Evolutionary conservation across 1,284 basidiomycete genomes (phyloP).

Genomic region (Trichosporon coremiiforme): DNA sequence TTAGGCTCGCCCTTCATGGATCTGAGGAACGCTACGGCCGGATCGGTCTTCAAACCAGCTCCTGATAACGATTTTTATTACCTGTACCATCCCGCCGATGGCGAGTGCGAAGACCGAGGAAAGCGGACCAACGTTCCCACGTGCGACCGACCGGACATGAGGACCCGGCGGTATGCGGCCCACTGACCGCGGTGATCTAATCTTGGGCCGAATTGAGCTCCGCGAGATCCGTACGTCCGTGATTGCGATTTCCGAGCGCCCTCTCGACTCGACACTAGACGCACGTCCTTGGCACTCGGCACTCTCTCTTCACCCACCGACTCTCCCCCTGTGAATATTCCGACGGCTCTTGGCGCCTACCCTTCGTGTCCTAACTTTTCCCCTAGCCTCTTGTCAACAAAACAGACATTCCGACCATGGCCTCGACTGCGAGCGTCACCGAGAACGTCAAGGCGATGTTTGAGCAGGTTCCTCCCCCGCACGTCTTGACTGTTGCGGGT

Average conservation of each 20-base stretch:
- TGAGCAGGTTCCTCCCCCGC: conserved; percentile 32
- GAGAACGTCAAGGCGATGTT: not conserved
- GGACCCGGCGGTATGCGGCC: not conserved
- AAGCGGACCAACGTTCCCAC: conserved; percentile 3
- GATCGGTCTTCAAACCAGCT: not conserved
- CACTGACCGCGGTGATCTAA: not conserved
- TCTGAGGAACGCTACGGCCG: too few species aligned
- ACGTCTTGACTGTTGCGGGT: conserved; percentile 53
- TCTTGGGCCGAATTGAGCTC: not conserved
- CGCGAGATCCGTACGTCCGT: not conserved
- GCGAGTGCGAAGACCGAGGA: too few species aligned
- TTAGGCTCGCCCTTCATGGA: not conserved
- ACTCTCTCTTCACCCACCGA: not conserved
- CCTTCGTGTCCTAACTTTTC: too few species aligned
- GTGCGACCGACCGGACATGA: not conserved
- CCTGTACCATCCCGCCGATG: not conserved
- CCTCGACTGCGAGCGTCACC: not conserved
- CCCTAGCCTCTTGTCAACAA: not conserved
- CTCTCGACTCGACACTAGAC: too few species aligned
- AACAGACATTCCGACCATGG: not conserved
- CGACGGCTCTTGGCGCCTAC: too few species aligned
- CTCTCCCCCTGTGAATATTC: not conserved
- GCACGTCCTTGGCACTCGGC: too few species aligned
- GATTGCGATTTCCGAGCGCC: not conserved
- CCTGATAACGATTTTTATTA: not conserved